These are phyloP conservation scores for Neonectria magnoliae DNA, from an alignment of 2,329 filamentous ascomycete species.

Conservation along the genomic window DNA sequence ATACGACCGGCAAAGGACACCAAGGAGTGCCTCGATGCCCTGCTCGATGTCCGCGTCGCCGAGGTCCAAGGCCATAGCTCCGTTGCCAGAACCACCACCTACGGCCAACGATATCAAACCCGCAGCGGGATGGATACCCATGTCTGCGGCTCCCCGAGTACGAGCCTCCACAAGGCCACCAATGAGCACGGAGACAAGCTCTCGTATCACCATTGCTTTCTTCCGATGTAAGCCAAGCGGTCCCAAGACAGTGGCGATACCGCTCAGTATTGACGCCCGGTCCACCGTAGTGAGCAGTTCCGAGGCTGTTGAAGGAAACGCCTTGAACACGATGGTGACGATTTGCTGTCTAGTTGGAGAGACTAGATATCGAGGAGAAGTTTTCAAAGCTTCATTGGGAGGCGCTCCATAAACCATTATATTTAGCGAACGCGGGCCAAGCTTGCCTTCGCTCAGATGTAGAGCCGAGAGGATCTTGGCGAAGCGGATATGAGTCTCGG, in stretches of 20 bases:
- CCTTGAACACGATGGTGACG: constrained; percentile 71
- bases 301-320: constrained; percentile 73
- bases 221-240: constrained; percentile 84
- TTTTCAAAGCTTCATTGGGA: constrained; percentile 59
- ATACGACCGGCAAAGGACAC: constrained; percentile 69
- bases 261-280: constrained; percentile 81
- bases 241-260: constrained; percentile 87
- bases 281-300: constrained; percentile 79
- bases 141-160: constrained; percentile 93
- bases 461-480: constrained; percentile 75
- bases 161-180: constrained; percentile 88
- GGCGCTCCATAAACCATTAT: constrained; percentile 72
- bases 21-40: constrained; percentile 72
- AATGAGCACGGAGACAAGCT: constrained; percentile 84
- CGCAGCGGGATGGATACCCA: constrained; percentile 93
- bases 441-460: constrained; percentile 70
- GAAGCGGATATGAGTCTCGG: constrained; percentile 78
- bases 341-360: constrained; percentile 71
- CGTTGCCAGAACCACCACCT: constrained; percentile 58
- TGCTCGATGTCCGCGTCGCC: constrained; percentile 72
- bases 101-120: constrained; percentile 79
- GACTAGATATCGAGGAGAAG: constrained; percentile 66
- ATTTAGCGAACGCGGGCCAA: constrained; percentile 69
- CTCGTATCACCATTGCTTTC: constrained; percentile 88
- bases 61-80: constrained; percentile 67